Evolutionary conservation across 306 rosid species (phyloP), one percentile per base, ranked within the genome.

Genomic region (Rubus parviflorus): DNA sequence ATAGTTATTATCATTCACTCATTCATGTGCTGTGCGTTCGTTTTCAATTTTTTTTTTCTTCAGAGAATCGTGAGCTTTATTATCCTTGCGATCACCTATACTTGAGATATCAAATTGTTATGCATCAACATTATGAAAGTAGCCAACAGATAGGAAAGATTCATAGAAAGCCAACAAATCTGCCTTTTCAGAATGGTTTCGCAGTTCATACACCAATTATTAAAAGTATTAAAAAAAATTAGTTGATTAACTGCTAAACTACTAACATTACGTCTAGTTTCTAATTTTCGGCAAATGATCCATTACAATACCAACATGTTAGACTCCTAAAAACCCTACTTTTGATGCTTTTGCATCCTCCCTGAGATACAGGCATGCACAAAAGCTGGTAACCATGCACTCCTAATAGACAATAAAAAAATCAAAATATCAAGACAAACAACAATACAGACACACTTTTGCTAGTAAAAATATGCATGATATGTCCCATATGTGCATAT

Each of bases 51-150:
- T 25, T 25, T 25, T 25, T 25, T 25, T 1, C 1, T 25, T 25
- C 30, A 25, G 30, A 25, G 30, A 25, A 25, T 25, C 30, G 1
- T 25, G 30, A 25, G 30, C 30, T 25, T 87, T 96, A 83, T 85
- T 85, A 79, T 96, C 99, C 87, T 93, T 96, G 66, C 89, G 85
- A 76, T 92, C 94, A 76, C 98, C 99, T 92, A 80, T 68, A 75
- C 79, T 45, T 47, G 22, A 49, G 57, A 75, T 61, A 62, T 30
- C 19, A 46, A 4, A 74, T 45, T 61, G 14, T 30, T 1, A 45
- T 5, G 20, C 15, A 61, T 45, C 51, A 57, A 57, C 30, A 13
- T 15, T 60, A 43, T 0, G 1, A 30, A 41, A 20, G 37, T 42
- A 41, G 20, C 15, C 30, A 74, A 57, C 42, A 61, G 7, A 20